phyloP scores from a whole-genome alignment of 345 rosid genomes.

The Stellera chamaejasme region DNA sequence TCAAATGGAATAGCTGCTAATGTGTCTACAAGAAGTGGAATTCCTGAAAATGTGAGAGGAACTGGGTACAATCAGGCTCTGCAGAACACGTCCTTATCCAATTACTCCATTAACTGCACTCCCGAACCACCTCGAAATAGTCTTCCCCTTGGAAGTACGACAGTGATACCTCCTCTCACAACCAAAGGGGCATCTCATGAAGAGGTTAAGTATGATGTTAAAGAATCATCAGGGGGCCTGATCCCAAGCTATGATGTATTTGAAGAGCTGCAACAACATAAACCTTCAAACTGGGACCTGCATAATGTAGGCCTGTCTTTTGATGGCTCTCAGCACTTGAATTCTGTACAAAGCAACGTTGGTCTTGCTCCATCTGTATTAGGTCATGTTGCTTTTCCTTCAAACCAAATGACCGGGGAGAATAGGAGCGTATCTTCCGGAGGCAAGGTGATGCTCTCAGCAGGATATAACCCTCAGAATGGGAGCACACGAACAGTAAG shows the following conservation, averaged over 20 bases:
- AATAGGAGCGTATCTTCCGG: slow-evolving; percentile 22
- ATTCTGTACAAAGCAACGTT: slow-evolving; percentile 27
- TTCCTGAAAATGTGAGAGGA: slow-evolving; percentile 45
- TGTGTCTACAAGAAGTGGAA: slow-evolving; percentile 35
- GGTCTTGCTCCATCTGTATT: slow-evolving; percentile 30
- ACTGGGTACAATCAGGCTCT: slow-evolving; percentile 32
- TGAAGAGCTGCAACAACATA: slow-evolving; percentile 54
- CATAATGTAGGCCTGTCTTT: slow-evolving; percentile 49
- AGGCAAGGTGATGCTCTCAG: slow-evolving; percentile 27
- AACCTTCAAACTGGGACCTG: slow-evolving; percentile 59
- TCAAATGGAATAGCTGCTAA: slow-evolving; percentile 38
- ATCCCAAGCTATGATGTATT: slow-evolving; percentile 48
- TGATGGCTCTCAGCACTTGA: slow-evolving; percentile 43
- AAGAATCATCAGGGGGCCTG: slow-evolving; percentile 42
- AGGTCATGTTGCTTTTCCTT: slow-evolving; percentile 44
- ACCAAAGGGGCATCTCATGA: slow-evolving; percentile 44
- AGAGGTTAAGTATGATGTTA: slow-evolving; percentile 45
- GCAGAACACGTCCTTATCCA: slow-evolving; percentile 38
- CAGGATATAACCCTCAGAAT: slow-evolving; percentile 21
- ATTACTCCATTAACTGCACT: slow-evolving; percentile 41
- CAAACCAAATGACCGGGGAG: slow-evolving; percentile 41
- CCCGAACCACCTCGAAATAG: slow-evolving; percentile 38
- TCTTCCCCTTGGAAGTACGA: slow-evolving; percentile 52
- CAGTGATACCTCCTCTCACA: slow-evolving; percentile 40
- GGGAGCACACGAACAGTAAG: slow-evolving; percentile 23